Evolutionary conservation across 805 yeast genomes (phyloP), one percentile per base, ranked within the genome.

Genomic region (Nakazawaea ishiwadae): DNA sequence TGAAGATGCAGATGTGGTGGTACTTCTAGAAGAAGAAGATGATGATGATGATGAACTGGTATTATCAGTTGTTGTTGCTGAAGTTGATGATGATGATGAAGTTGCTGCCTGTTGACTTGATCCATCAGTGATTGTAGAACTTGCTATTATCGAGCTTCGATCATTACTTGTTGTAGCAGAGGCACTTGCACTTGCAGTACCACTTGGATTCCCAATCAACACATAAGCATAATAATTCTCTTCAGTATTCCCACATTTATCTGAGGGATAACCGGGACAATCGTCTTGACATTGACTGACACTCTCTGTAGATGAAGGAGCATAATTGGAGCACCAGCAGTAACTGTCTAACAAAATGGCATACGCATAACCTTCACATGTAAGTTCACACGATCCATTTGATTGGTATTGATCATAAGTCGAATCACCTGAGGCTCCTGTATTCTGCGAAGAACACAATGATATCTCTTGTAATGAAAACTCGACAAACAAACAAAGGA

Each of bases 291-390:
- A 49, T 21, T 44, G 38, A 28, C 15, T 9, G 12, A 24, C n/a
- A 26, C 27, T 37, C 11, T 31, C 23, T 5, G 38, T 34, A 9
- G 17, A 14, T 1, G 14, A 11, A 0, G 87, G 86, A 16, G 69
- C 56, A 7, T 51, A 47, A 51, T 79, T 68, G 5, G 84, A 68
- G 53, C 88, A 81, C 81, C 83, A 81, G 55, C 88, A 81, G 35
- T 61, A 29, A 29, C 59, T 46, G n/a, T 64, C 67, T 48, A 65
- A 77, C 28, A 80, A 58, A 31, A 81, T 68, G 14, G 78, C 87
- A 44, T 68, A 76, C 8, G 75, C 66, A 46, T 62, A 71, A 6
- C 73, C 73, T 11, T 4, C 9, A 52, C 87, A 81, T 16, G 62
- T 55, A 34, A 60, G 65, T 3, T 65, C 51, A 53, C 88, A 81